These are phyloP conservation scores for Pelargonium australe DNA, from an alignment of 441 rosid species.

Conservation along the genomic window DNA sequence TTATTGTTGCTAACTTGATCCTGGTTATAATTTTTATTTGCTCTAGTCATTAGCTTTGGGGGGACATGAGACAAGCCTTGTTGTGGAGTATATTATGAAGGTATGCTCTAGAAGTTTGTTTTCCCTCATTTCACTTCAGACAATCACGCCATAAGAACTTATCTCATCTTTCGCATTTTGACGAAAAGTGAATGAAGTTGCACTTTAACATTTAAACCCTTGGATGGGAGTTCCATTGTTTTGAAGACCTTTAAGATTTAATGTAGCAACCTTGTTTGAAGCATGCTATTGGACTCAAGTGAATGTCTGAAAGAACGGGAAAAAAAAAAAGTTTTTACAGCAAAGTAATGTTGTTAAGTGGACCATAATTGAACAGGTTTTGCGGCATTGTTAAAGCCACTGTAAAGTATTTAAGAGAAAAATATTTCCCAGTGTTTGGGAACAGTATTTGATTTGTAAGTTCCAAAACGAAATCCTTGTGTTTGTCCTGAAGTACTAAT, in stretches of 20 bases:
- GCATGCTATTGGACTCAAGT: neutral
- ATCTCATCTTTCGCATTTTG: neutral
- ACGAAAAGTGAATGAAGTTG: neutral
- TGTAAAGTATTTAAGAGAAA: too few species aligned
- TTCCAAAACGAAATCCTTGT: too few species aligned
- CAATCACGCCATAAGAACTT: conserved; percentile 8
- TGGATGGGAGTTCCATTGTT: neutral
- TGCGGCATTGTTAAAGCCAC: too few species aligned
- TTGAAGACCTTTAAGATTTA: neutral
- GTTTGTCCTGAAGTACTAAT: conserved; percentile 50
- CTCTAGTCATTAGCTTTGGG: conserved; percentile 82
- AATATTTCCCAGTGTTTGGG: too few species aligned
- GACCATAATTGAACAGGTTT: too few species aligned
- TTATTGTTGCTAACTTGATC: conserved; percentile 18
- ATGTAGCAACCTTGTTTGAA: conserved; percentile 1
- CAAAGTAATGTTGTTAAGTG: too few species aligned
- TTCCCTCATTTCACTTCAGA: conserved; percentile 2
- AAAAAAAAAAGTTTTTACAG: too few species aligned
- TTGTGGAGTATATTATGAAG: conserved; percentile 91
- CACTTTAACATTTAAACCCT: neutral
- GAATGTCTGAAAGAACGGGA: too few species aligned
- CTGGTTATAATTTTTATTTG: conserved; percentile 16
- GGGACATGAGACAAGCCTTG: conserved; percentile 74
- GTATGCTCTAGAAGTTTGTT: conserved; percentile 40
- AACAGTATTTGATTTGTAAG: too few species aligned